Conservation (phyloP, 345 rosid species). For the Barbarea vulgaris region DNA sequence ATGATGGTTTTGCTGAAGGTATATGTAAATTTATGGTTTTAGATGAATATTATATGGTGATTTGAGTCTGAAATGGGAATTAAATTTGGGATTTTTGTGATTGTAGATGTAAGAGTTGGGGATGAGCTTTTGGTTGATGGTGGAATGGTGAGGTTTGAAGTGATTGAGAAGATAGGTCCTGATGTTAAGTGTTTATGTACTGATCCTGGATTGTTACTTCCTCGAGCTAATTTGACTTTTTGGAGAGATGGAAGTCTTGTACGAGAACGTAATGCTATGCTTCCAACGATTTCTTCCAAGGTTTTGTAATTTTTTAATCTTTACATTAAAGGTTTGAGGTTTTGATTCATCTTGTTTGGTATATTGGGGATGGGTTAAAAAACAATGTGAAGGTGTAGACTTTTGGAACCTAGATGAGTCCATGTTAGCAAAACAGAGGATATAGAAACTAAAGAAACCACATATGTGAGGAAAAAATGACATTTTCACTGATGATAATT, state of each 20-base stretch:
- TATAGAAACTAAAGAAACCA: neutral
- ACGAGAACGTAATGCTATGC: slow-evolving; percentile 98
- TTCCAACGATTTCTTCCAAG: slow-evolving; percentile 96
- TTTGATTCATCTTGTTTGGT: slow-evolving; percentile 13
- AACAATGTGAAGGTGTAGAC: neutral
- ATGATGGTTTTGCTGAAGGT: slow-evolving; percentile 99
- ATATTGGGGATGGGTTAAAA: neutral
- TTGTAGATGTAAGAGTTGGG: slow-evolving; percentile 82
- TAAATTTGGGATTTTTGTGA: neutral
- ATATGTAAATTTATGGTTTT: neutral
- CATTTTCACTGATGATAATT: neutral
- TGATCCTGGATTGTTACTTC: slow-evolving; percentile 93
- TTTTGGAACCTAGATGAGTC: slow-evolving; percentile 9
- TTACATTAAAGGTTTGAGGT: neutral
- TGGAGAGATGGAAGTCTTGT: slow-evolving; percentile 99
- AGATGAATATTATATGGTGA: neutral
- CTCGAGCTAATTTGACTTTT: slow-evolving; percentile 97
- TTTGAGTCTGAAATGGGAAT: neutral
- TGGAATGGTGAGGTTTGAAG: slow-evolving; percentile 99
- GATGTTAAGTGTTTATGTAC: slow-evolving; percentile 94
- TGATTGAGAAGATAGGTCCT: slow-evolving; percentile 94
- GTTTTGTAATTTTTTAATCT: slow-evolving; percentile 31
- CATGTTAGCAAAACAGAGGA: slow-evolving; percentile 4
- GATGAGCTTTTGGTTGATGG: slow-evolving; percentile 98
- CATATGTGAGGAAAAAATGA: too few species aligned